Evolutionary conservation across 2,329 filamentous ascomycete species (phyloP), one percentile per base, ranked within the genome.

Genomic region (Rhinocladiella mackenziei): DNA sequence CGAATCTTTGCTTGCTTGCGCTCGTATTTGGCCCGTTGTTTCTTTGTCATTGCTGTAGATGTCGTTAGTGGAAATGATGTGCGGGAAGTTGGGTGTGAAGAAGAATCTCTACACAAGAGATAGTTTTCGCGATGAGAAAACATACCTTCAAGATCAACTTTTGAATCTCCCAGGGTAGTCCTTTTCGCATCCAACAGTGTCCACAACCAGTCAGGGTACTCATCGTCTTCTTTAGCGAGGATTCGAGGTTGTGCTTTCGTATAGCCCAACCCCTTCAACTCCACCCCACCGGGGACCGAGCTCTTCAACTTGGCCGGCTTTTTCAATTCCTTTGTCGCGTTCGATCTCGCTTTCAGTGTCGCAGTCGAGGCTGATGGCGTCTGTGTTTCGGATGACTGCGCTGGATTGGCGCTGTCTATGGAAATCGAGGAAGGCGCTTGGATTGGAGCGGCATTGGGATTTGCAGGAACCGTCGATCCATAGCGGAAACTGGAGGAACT

Each of bases 201-300:
- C 70, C 70, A 73, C 40, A 73, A 50, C 70, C 70, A 73, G 10
- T 70, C 65, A 10, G 70, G 70, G 51, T 73, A 73, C 51, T 72
- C 70, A 30, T 62, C 60, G 50, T 73, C 70, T 43, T 72, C 69
- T 56, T 64, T 49, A 9, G 70, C 70, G 38, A 70, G 40, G 17
- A 71, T 50, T 26, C 69, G 65, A 5, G 67, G 63, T 48, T 70
- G 68, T 54, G 69, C 69, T 56, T 72, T 72, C 43, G 67, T 64
- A 55, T 72, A 72, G 46, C 69, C 70, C 32, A 73, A 58, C 9
- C 68, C 67, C 17, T 59, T 59, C 47, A 73, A 39, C 45, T 60
- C 62, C 4, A 63, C 65, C 8, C 70, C 70, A 5, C 65, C 63
- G 0, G 59, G 47, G 19, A 67, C 65, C 41, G 60, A 68, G 56